These are phyloP conservation scores for Monascus purpureus DNA, from an alignment of 495 filamentous ascomycete species.

Conservation along the genomic window DNA sequence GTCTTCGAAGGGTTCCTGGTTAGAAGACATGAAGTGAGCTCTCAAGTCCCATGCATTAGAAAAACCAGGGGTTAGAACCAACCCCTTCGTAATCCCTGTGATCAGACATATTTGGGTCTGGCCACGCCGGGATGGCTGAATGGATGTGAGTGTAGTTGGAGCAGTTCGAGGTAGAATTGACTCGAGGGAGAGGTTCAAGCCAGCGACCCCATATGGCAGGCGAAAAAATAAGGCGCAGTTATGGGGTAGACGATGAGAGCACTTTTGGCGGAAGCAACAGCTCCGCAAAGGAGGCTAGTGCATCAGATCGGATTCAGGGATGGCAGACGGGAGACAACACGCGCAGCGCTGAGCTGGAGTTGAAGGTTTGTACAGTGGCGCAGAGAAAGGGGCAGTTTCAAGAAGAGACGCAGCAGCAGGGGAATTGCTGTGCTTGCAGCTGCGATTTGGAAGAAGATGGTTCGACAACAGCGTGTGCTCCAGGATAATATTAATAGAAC, in stretches of 20 bases:
- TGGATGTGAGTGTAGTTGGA: neutral
- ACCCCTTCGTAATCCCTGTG: conserved; percentile 38
- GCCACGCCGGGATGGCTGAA: neutral
- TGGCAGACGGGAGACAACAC: neutral
- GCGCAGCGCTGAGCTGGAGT: too few relatives aligned
- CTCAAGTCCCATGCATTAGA: neutral
- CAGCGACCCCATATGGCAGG: neutral
- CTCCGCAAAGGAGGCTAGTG: conserved; percentile 1
- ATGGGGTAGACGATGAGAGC: too few relatives aligned
- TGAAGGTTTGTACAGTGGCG: too few relatives aligned
- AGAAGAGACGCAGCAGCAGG: too few relatives aligned
- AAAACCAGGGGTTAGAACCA: conserved; percentile 11
- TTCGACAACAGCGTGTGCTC: too few relatives aligned
- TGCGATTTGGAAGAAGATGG: too few relatives aligned
- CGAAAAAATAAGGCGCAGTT: too few relatives aligned
- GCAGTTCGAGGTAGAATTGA: neutral
- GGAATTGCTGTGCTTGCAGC: too few relatives aligned
- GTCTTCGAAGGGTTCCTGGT: conserved; percentile 67
- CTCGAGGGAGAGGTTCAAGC: neutral
- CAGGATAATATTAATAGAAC: too few relatives aligned
- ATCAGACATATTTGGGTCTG: conserved; percentile 27
- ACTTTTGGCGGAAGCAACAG: conserved; percentile 2
- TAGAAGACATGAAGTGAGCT: neutral
- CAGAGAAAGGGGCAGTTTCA: too few relatives aligned
- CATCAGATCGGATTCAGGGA: neutral